Evolutionary conservation across 345 rosid genomes (phyloP).

Genomic region (Aquilaria yunnanensis): DNA sequence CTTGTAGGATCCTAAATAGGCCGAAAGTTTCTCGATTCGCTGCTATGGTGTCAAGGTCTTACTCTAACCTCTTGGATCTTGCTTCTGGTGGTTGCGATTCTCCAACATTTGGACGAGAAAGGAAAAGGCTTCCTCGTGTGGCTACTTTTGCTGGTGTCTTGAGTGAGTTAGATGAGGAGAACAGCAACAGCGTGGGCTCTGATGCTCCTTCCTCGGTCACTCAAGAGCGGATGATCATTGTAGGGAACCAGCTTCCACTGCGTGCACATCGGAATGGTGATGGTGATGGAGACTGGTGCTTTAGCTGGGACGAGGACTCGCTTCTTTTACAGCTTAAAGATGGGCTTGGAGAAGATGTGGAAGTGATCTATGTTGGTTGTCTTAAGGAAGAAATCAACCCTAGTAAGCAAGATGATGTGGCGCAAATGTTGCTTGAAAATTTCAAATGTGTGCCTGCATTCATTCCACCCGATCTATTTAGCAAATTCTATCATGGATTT

Average conservation of each 20-base stretch:
- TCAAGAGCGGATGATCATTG: constrained; percentile 79
- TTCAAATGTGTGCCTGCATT: constrained; percentile 97
- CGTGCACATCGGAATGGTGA: constrained; percentile 45
- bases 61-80: constrained; percentile 90
- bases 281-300: constrained; percentile 43
- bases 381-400: constrained; percentile 64
- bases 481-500: constrained; percentile 87
- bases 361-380: constrained; percentile 86
- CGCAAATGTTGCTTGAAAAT: constrained; percentile 73
- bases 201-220: constrained; percentile 80
- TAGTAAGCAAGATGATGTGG: constrained; percentile 71
- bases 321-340: constrained; percentile 92
- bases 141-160: constrained; percentile 86
- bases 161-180: constrained; percentile 79
- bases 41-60: constrained; percentile 81
- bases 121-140: constrained; percentile 78
- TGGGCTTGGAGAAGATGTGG: constrained; percentile 82
- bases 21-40: constrained; percentile 6
- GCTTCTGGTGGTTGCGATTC: constrained; percentile 65
- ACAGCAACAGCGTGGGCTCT: constrained; percentile 62
- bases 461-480: constrained; percentile 64
- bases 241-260: constrained; percentile 92
- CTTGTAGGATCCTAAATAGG: constrained; percentile 10
- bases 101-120: constrained; percentile 51
- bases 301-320: constrained; percentile 93